Percentiles rank a stretch among this genome's conserved stretches.
These are phyloP conservation scores for Hanseniaspora hatyaiensis DNA, from an alignment of 805 yeast species.

Conservation along the genomic window DNA sequence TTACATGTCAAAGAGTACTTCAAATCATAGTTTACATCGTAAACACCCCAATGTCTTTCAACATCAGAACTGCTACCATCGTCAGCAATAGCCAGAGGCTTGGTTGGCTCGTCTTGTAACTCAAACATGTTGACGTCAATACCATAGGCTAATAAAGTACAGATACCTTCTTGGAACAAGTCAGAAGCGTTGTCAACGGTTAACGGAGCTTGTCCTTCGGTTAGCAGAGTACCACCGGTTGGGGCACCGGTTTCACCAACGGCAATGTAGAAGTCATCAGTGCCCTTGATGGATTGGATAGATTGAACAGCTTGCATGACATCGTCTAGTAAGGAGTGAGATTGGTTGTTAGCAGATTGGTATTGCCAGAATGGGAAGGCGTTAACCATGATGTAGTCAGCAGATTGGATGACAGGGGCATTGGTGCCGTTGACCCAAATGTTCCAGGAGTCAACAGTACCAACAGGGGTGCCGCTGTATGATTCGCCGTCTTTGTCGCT, in stretches of 20 bases:
- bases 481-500: conserved; percentile 72
- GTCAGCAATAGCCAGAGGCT: conserved; percentile 43
- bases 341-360: conserved; percentile 68
- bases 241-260: conserved; percentile 99
- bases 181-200: conserved; percentile 57
- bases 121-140: conserved; percentile 84
- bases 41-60: conserved; percentile 93
- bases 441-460: conserved; percentile 95
- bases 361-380: conserved; percentile 99
- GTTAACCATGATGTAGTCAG: conserved; percentile 82
- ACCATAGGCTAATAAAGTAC: conserved; percentile 95
- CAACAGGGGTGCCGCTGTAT: conserved; percentile 62
- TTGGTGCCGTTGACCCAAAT: conserved; percentile 69
- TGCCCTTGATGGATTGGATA: conserved; percentile 76
- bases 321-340: conserved; percentile 89
- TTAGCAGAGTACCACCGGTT: conserved; percentile 51
- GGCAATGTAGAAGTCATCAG: conserved; percentile 79
- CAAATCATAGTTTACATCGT: conserved; percentile 39
- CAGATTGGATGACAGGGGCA: conserved; percentile 58
- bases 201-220: conserved; percentile 41
- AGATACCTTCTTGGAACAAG: conserved; percentile 80
- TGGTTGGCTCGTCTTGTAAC: conserved; percentile 94
- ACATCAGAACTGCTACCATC: conserved; percentile 76
- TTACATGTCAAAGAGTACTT: conserved; percentile 42
- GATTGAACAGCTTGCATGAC: conserved; percentile 93